Percentiles rank a stretch among this genome's conserved stretches.
Evolutionary conservation across 805 yeast species (phyloP).

Genomic region (Tetrapisispora arboricola): DNA sequence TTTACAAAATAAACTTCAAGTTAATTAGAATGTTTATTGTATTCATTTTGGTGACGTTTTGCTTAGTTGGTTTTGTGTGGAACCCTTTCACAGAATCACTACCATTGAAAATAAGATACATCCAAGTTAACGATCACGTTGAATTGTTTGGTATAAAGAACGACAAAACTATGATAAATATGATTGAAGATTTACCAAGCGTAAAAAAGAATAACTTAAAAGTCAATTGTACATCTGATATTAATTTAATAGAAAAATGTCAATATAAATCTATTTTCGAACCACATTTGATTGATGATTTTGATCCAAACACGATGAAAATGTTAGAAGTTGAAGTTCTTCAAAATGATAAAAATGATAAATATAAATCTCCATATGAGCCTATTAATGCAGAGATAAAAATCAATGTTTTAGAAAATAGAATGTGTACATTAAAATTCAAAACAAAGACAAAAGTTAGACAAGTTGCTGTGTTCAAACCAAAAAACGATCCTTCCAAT

Average conservation of each 20-base stretch:
- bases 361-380: slow-evolving; percentile 43
- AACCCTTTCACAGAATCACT: slow-evolving; percentile 50
- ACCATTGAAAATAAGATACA: slow-evolving; percentile 66
- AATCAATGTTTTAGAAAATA: slow-evolving; percentile 48
- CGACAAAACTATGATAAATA: slow-evolving; percentile 26
- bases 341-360: slow-evolving; percentile 37
- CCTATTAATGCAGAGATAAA: slow-evolving; percentile 55
- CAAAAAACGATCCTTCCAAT: slow-evolving; percentile 5
- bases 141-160: slow-evolving; percentile 7
- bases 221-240: slow-evolving; percentile 30
- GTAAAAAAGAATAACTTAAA: slow-evolving; percentile 30
- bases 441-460: slow-evolving; percentile 52
- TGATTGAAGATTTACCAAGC: slow-evolving; percentile 57
- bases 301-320: slow-evolving; percentile 26
- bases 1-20: slow-evolving; percentile 54
- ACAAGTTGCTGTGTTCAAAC: slow-evolving; percentile 43
- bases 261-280: slow-evolving; percentile 34
- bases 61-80: slow-evolving; percentile 30
- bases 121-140: slow-evolving; percentile 42
- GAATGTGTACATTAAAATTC: slow-evolving; percentile 56
- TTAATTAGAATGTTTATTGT: slow-evolving; percentile 29
- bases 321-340: slow-evolving; percentile 43
- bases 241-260: slow-evolving; percentile 46
- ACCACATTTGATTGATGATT: slow-evolving; percentile 19
- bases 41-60: slow-evolving; percentile 30